A percentile compares a stretch with the other conserved stretches of the same genome.
These are phyloP conservation scores for Phytomonas francai DNA, from an alignment of 208 protist genomes.

Conservation along the genomic window DNA sequence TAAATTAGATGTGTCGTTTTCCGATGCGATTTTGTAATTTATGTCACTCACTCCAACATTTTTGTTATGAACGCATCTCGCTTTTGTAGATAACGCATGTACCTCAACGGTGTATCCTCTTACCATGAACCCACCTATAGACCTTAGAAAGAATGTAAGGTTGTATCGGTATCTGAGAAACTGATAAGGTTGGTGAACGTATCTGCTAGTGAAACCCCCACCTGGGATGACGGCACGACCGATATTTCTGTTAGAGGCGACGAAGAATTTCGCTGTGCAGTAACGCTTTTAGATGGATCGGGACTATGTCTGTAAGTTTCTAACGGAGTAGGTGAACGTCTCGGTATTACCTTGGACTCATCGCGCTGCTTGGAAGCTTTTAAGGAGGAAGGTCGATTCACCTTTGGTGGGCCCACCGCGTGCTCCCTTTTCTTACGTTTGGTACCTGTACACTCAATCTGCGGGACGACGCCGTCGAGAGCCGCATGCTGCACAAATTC, in stretches of 20 bases:
- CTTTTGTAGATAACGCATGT: neutral
- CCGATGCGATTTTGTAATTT: neutral
- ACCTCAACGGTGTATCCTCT: neutral
- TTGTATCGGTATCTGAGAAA: constrained; percentile 57
- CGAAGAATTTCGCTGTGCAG: neutral
- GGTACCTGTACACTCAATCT: neutral
- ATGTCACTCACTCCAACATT: neutral
- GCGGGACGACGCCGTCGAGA: neutral
- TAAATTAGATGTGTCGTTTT: neutral
- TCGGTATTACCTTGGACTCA: neutral
- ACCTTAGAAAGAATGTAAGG: constrained; percentile 17
- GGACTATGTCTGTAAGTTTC: neutral
- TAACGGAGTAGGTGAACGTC: neutral
- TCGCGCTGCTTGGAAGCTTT: neutral
- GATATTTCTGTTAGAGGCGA: constrained; percentile 1
- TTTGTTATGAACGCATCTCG: neutral
- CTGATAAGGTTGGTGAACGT: constrained; percentile 67
- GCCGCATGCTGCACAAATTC: neutral
- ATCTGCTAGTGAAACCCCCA: constrained; percentile 7
- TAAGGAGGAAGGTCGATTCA: neutral
- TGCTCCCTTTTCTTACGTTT: neutral
- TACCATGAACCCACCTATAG: neutral
- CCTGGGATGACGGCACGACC: neutral
- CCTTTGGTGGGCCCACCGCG: neutral
- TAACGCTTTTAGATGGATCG: neutral